Base-by-base conservation (phyloP, 495 filamentous ascomycete species). In the Neohortaea acidophila region DNA sequence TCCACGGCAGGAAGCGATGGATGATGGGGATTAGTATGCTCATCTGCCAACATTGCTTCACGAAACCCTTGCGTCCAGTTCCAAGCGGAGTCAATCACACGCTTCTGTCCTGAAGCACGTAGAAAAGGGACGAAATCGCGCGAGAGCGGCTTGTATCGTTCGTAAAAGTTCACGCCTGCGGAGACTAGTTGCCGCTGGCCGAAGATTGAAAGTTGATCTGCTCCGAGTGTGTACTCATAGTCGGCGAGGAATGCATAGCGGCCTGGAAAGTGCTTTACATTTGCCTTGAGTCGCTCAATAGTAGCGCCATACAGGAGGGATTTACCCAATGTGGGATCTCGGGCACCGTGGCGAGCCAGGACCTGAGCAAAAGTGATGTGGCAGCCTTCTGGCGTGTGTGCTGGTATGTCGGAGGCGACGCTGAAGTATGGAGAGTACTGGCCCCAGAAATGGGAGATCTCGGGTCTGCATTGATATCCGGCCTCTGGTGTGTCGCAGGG, bases 381-480 rank as follows among this genome's bases (percentile, higher is more conserved):
- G 61, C 84, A 93, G 19, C 60, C 59, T 2, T 60, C 25, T 1
- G 83, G 83, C 3, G 79, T 49, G 0, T 60, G 54, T 1, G 64
- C 43, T 3, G 69, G 61, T 28, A 83, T 65, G 5, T 69, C 54
- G 0, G 80, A 79, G 18, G 73, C 67, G 2, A 85, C 72, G 0
- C 71, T 66, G 61, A 79, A 91, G 56, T 71, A 85, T 11, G 84
- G 82, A 15, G 81, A 81, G 57, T 93, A 89, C 51, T 84, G 81
- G 32, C 38, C 84, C 84, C 83, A 91, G 41, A 58, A 68, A 43
- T 79, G 82, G 3, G 81, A 70, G 29, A 77, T 62, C 12, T 64
- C 38, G 8, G 64, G 41, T 23, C 63, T 58, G 54, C 75, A 81
- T 44, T 74, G 70, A 53, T 75, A 84, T 20, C 81, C 83, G 34